Evolutionary conservation across 306 rosid species (phyloP).

Genomic region (Vigna angularis): DNA sequence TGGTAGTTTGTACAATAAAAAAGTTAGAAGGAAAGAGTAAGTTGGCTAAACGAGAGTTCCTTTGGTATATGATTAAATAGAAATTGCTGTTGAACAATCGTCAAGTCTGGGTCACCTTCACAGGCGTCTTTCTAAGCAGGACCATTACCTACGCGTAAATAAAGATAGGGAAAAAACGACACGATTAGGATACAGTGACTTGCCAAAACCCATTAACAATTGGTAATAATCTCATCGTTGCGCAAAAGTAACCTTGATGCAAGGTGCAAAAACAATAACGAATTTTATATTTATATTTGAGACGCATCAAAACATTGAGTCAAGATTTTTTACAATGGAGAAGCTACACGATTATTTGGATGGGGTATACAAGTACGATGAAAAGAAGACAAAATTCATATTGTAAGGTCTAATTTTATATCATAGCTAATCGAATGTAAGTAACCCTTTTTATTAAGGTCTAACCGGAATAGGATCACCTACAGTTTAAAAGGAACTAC

Average conservation of each 20-base stretch:
- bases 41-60: background rate
- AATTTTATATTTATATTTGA: background rate
- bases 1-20: background rate
- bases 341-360: background rate
- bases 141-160: slow-evolving; percentile 37
- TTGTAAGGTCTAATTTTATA: background rate
- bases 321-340: background rate
- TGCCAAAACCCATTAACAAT: slow-evolving; percentile 37
- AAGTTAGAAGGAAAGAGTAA: background rate
- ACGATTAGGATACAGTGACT: background rate
- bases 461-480: no score
- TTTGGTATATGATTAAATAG: background rate
- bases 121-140: slow-evolving; percentile 25
- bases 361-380: background rate
- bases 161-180: background rate
- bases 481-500: no score
- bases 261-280: no score
- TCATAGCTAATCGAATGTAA: background rate
- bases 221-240: background rate
- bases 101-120: background rate
- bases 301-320: no score
- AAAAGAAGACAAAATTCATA: background rate
- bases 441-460: background rate
- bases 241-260: background rate
- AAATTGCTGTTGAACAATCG: background rate